A percentile compares a stretch with the other conserved stretches of the same genome.
These are phyloP conservation scores for Glaciozyma antarctica DNA, from an alignment of 768 basidiomycete species.

Conservation along the genomic window DNA sequence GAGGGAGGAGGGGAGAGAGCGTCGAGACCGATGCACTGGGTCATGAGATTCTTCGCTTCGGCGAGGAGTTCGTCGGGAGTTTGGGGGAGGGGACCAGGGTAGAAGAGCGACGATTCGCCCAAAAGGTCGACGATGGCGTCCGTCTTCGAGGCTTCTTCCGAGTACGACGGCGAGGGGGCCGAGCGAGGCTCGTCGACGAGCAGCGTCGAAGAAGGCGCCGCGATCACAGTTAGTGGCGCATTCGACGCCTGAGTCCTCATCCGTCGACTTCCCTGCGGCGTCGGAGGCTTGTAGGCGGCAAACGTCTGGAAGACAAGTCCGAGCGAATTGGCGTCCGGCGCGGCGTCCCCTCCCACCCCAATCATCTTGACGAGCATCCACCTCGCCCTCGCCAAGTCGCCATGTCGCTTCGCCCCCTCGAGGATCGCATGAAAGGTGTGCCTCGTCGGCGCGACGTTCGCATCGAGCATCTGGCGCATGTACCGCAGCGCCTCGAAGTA, in stretches of 20 bases:
- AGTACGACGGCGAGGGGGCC: neutral
- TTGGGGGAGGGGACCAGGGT: slow-evolving; percentile 27
- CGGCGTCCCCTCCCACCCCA: slow-evolving; percentile 31
- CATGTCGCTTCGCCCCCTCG: slow-evolving; percentile 76
- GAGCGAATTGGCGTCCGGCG: slow-evolving; percentile 18
- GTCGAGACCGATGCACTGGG: slow-evolving; percentile 15
- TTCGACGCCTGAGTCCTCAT: neutral
- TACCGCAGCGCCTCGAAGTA: slow-evolving; percentile 70
- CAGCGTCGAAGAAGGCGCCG: too few relatives aligned
- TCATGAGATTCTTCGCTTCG: slow-evolving; percentile 25
- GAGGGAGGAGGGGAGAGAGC: neutral
- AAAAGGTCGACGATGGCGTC: slow-evolving; percentile 6
- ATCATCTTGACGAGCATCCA: slow-evolving; percentile 88
- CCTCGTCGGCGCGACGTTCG: slow-evolving; percentile 48
- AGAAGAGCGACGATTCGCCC: slow-evolving; percentile 24
- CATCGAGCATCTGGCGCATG: slow-evolving; percentile 75
- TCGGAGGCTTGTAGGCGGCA: slow-evolving; percentile 14
- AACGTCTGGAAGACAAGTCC: slow-evolving; percentile 29
- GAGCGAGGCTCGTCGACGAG: neutral
- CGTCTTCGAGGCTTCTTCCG: too few relatives aligned
- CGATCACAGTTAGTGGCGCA: neutral
- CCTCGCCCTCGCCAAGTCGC: slow-evolving; percentile 69
- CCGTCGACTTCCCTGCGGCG: neutral
- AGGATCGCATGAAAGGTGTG: slow-evolving; percentile 73
- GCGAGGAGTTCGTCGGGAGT: slow-evolving; percentile 15